Evolutionary conservation across 1,284 basidiomycete species (phyloP), one percentile per base, ranked within the genome.

Genomic region (Agaricales sp.): DNA sequence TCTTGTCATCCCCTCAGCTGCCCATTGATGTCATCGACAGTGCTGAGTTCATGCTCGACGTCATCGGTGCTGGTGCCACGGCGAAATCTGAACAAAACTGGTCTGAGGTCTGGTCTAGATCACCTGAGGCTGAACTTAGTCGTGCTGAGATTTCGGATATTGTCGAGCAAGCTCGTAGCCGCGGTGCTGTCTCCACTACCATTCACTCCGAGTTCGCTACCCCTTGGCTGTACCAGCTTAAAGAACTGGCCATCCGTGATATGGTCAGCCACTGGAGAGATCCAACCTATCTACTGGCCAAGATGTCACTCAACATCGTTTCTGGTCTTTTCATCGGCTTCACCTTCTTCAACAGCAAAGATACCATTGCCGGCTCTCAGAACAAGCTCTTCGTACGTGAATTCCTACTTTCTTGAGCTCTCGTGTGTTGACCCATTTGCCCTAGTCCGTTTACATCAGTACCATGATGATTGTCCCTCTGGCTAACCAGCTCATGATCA

Each of bases 341-440:
- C 30, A 35, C 30, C 11, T 35, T 92, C 71, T 92, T 73, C 73
- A 70, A 81, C 51, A 67, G 84, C 2, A 77, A 80, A 50, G 68
- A 78, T 48, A 74, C 75, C 2, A 73, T 82, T 46, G 78, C 82
- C 54, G 89, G 87, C 44, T 80, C 83, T 0, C 88, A 92, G 63
- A 87, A 89, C 65, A 87, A 91, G 63, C 75, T 92, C 39, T 92
- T 92, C 50, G 75, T 70, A 50, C 49, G 67, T 61, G 12, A 4
- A 38, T 3, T 47, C 30, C 3, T 38, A 37, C 18, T 13, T 16
- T 6, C 11, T 3, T 18, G 2, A 35, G 19, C 37, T 8, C 19
- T 18, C 6, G 16, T 35, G 13, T 14, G 14, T n/a, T 37, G 68
- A 48, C 26, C 67, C 77, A 48, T 54, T 68, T 48, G 57, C 57